A percentile compares a stretch with the other conserved stretches of the same genome.
Conservation (phyloP, 2,329 filamentous ascomycete species). For the Aulographum hederae region DNA sequence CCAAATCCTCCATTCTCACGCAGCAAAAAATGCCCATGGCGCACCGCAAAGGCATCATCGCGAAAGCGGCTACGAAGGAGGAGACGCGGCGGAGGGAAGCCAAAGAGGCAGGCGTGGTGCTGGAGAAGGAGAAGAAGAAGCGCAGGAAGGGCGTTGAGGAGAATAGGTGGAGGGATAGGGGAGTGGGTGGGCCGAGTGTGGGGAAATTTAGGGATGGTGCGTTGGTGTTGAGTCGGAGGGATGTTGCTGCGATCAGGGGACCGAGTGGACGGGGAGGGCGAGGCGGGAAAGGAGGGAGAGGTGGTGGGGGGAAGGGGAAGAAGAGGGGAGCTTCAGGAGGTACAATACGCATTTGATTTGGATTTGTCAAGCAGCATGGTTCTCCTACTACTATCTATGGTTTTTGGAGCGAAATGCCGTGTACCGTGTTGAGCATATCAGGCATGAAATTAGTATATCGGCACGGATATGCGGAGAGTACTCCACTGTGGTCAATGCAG, state of each 20-base stretch:
- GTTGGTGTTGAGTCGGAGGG: conserved; percentile 58
- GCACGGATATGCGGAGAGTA: too few species aligned
- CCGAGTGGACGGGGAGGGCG: conserved; percentile 11
- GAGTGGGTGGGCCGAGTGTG: conserved; percentile 59
- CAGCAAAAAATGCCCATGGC: conserved; percentile 80
- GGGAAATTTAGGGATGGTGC: conserved; percentile 68
- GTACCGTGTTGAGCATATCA: too few species aligned
- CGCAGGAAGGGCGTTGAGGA: conserved; percentile 17
- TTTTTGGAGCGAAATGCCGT: too few species aligned
- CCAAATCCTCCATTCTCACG: conserved; percentile 59
- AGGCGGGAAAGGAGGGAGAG: too few species aligned
- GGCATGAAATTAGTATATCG: too few species aligned
- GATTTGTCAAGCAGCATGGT: too few species aligned
- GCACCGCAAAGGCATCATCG: conserved; percentile 67
- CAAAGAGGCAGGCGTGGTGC: conserved; percentile 73
- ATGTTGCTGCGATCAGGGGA: conserved; percentile 55
- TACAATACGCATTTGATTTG: too few species aligned
- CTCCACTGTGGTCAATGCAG: too few species aligned
- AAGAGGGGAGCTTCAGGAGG: too few species aligned
- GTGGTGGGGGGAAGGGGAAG: too few species aligned
- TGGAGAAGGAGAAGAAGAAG: conserved; percentile 43
- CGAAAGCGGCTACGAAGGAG: conserved; percentile 48
- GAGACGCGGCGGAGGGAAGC: conserved; percentile 58
- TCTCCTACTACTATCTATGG: too few species aligned
- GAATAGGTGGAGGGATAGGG: conserved; percentile 29